Evolutionary conservation across 164 flowering plant species (phyloP).

Genomic region (Aristolochia fimbriata): DNA sequence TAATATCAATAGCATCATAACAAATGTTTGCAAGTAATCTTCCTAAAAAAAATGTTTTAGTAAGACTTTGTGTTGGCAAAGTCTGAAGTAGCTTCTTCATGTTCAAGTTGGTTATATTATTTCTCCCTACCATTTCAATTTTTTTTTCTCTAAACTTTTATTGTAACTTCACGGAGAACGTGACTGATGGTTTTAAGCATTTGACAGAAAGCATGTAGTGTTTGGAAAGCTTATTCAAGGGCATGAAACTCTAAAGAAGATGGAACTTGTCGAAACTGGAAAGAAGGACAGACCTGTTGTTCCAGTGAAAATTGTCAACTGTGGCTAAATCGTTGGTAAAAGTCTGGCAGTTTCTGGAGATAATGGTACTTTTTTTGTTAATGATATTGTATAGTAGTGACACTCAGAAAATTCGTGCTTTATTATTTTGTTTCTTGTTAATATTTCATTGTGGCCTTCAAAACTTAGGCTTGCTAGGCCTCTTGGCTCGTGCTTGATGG

Average conservation of each 20-base stretch:
- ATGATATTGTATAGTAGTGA: too few relatives aligned
- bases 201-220: slow-evolving; percentile 65
- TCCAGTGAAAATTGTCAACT: slow-evolving; percentile 68
- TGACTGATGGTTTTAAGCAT: neutral
- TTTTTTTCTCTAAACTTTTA: neutral
- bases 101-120: too few relatives aligned
- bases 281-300: slow-evolving; percentile 53
- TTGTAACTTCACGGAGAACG: too few relatives aligned
- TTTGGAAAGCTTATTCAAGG: slow-evolving; percentile 92
- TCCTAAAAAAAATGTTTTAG: neutral
- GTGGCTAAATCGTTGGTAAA: slow-evolving; percentile 72
- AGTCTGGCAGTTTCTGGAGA: slow-evolving; percentile 7
- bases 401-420: too few relatives aligned
- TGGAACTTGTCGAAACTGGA: slow-evolving; percentile 67
- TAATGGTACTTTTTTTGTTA: slow-evolving; percentile 1
- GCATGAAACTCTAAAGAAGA: slow-evolving; percentile 53
- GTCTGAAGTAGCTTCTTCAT: neutral
- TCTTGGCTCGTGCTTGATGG: too few relatives aligned
- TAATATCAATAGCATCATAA: neutral
- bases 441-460: too few relatives aligned
- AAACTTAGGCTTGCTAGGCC: too few relatives aligned
- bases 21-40: too few relatives aligned
- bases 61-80: neutral
- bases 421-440: too few relatives aligned
- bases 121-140: too few relatives aligned